These are phyloP conservation scores for Aspergillus incahuasiensis DNA, from an alignment of 495 filamentous ascomycete genomes.

Conservation along the genomic window DNA sequence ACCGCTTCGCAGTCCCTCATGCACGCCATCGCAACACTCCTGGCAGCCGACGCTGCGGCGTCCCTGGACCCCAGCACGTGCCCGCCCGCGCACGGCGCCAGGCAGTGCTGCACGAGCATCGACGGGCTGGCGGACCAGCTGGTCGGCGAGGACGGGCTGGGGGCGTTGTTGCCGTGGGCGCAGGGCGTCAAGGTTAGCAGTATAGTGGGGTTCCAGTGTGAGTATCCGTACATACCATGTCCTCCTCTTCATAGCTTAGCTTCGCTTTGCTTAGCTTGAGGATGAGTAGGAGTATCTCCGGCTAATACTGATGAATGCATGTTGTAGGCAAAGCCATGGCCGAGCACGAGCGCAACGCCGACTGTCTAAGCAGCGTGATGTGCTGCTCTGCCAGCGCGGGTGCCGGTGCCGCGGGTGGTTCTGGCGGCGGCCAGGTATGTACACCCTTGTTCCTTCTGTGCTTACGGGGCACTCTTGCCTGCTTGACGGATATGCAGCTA, in stretches of 20 bases:
- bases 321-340: conserved; percentile 23
- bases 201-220: conserved; percentile 30
- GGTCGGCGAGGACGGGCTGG: conserved; percentile 12
- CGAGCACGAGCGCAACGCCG: conserved; percentile 8
- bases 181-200: conserved; percentile 23
- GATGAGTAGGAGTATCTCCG: too few species aligned
- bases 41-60: conserved; percentile 1
- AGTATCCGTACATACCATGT: too few species aligned
- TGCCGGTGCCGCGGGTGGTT: too few species aligned
- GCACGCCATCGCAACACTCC: background rate
- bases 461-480: too few species aligned
- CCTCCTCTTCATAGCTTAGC: too few species aligned
- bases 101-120: conserved; percentile 32
- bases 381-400: conserved; percentile 21
- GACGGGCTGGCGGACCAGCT: conserved; percentile 17
- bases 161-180: conserved; percentile 22
- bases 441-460: too few species aligned
- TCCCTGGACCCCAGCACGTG: background rate
- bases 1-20: background rate
- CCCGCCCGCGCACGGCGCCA: conserved; percentile 10
- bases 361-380: conserved; percentile 27
- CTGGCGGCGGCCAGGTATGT: too few species aligned
- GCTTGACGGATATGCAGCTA: background rate
- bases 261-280: too few species aligned
- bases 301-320: too few species aligned